Evolutionary conservation across 2,329 filamentous ascomycete species (phyloP).

Genomic region (Orbilia ellipsospora): DNA sequence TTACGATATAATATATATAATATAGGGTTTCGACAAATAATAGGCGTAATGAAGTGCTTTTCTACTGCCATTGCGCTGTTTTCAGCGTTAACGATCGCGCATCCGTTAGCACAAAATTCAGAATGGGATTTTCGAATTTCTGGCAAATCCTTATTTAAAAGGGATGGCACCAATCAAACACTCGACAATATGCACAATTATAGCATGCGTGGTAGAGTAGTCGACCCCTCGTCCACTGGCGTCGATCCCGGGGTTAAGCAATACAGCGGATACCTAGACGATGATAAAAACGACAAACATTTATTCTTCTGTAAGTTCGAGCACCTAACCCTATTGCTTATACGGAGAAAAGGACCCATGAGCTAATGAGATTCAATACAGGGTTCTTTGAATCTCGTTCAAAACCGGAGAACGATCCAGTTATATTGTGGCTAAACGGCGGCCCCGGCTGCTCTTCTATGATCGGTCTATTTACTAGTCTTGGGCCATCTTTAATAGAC

Average conservation of each 20-base stretch:
- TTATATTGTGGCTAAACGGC: slow-evolving; percentile 94
- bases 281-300: slow-evolving; percentile 91
- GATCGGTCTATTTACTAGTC: slow-evolving; percentile 96
- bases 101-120: not conserved
- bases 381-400: slow-evolving; percentile 99
- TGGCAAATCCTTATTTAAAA: slow-evolving; percentile 78
- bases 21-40: too few relatives aligned
- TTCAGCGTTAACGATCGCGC: slow-evolving; percentile 47
- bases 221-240: slow-evolving; percentile 76
- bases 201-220: slow-evolving; percentile 86
- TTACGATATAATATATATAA: too few relatives aligned
- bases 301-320: slow-evolving; percentile 88
- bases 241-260: slow-evolving; percentile 91
- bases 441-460: slow-evolving; percentile 96
- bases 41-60: slow-evolving; percentile 56
- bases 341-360: not conserved
- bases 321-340: not conserved
- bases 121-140: slow-evolving; percentile 88
- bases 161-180: slow-evolving; percentile 79
- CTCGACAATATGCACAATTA: slow-evolving; percentile 86
- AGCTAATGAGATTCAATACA: slow-evolving; percentile 61
- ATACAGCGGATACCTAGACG: slow-evolving; percentile 96
- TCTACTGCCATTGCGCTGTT: slow-evolving; percentile 56
- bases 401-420: slow-evolving; percentile 94
- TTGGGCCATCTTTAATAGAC: slow-evolving; percentile 89